These are phyloP conservation scores for Cydonia oblonga DNA, from an alignment of 331 rosid species.

Conservation along the genomic window DNA sequence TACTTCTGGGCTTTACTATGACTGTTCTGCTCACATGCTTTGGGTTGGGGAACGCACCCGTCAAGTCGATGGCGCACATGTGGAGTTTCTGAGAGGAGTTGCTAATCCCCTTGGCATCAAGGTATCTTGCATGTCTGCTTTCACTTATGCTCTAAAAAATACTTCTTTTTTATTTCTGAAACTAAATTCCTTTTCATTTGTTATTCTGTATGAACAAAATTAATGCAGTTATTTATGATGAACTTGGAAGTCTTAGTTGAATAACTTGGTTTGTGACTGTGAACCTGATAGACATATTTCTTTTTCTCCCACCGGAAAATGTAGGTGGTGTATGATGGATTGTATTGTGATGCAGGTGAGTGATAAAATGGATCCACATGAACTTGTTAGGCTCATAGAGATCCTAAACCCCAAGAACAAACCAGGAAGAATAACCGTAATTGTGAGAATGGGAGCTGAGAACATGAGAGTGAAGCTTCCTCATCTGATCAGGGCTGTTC, in stretches of 20 bases:
- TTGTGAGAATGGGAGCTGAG: conserved; percentile 98
- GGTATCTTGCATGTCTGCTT: conserved; percentile 26
- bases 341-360: conserved; percentile 59
- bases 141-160: too few species aligned
- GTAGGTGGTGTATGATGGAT: too few species aligned
- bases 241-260: not conserved
- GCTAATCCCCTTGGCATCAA: conserved; percentile 95
- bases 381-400: conserved; percentile 78
- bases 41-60: conserved; percentile 96
- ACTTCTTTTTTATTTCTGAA: too few species aligned
- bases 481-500: conserved; percentile 87
- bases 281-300: not conserved
- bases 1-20: conserved; percentile 85
- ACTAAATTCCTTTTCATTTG: not conserved
- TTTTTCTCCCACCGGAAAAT: too few species aligned
- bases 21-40: conserved; percentile 93
- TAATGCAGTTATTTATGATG: not conserved
- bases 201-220: not conserved
- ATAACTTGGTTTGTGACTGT: not conserved
- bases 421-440: conserved; percentile 84
- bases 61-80: conserved; percentile 95
- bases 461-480: conserved; percentile 99
- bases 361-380: conserved; percentile 90
- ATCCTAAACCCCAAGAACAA: conserved; percentile 90
- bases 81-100: conserved; percentile 86